A percentile compares a stretch with the other conserved stretches of the same genome.
phyloP scores from a whole-genome alignment of 1,139 yeast genomes.

The Candida pseudocylindracea region DNA sequence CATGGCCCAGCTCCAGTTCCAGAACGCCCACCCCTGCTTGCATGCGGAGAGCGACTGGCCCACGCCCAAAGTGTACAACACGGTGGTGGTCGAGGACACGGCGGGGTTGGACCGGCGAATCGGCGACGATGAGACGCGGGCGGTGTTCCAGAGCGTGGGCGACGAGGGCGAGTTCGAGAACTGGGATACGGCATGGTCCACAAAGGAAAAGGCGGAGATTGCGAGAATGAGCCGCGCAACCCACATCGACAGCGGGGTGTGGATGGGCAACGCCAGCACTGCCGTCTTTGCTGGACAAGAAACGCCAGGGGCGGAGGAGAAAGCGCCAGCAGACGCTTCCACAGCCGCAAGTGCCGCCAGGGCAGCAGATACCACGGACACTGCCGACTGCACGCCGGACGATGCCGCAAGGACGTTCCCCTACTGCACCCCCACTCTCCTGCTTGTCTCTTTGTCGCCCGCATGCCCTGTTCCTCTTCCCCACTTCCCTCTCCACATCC shows the following conservation, averaged over 20 bases:
- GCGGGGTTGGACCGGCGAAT: conserved; percentile 9
- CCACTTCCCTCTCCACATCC: conserved; percentile 29
- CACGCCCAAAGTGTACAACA: conserved; percentile 1
- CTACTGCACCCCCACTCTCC: not conserved
- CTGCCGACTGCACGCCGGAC: too few species aligned
- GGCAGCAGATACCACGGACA: conserved; percentile 1
- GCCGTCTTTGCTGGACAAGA: conserved; percentile 27
- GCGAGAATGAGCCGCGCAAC: conserved; percentile 72
- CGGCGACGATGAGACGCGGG: too few species aligned
- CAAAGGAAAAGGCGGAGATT: conserved; percentile 64
- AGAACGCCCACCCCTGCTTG: not conserved
- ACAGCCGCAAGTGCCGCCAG: conserved; percentile 1
- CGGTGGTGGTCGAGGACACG: conserved; percentile 2
- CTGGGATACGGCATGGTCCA: conserved; percentile 55
- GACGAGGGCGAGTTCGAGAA: too few species aligned
- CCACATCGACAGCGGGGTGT: conserved; percentile 28
- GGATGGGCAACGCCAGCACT: conserved; percentile 85
- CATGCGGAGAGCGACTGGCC: too few species aligned
- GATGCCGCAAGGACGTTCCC: too few species aligned
- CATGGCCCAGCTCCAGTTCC: conserved; percentile 22
- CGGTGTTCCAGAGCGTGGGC: too few species aligned
- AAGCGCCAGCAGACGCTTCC: conserved; percentile 1
- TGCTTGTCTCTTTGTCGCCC: conserved; percentile 9
- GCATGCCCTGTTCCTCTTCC: conserved; percentile 16
- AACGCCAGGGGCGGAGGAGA: conserved; percentile 12